Conservation (phyloP, 768 basidiomycete genomes). For the Nidularia pulvinata region DNA sequence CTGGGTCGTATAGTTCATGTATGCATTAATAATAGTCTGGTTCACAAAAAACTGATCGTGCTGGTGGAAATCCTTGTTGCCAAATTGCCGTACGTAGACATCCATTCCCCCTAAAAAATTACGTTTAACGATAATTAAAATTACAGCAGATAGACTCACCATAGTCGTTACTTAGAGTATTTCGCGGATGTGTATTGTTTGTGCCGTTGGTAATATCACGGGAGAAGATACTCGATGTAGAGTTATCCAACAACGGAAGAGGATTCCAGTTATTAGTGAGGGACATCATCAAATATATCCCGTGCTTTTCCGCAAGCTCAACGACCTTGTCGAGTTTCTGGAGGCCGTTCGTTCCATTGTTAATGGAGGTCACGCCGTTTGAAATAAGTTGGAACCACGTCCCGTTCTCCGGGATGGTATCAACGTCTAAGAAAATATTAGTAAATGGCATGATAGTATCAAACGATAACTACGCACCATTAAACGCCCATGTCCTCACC, state of each 20-base stretch:
- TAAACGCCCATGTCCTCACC: conserved; percentile 73
- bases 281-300: conserved; percentile 50
- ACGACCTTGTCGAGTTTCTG: conserved; percentile 63
- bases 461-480: conserved; percentile 36
- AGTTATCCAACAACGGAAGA: conserved; percentile 4
- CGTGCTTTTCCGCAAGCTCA: conserved; percentile 50
- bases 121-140: conserved; percentile 3
- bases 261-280: conserved; percentile 69
- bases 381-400: conserved; percentile 64
- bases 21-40: conserved; percentile 43
- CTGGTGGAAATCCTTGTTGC: conserved; percentile 20
- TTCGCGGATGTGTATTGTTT: conserved; percentile 43
- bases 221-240: conserved; percentile 5
- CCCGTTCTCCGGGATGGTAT: conserved; percentile 49
- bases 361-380: conserved; percentile 55
- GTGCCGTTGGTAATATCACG: conserved; percentile 26
- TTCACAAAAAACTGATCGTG: conserved; percentile 67
- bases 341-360: conserved; percentile 60
- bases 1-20: conserved; percentile 56
- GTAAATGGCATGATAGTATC: conserved; percentile 1
- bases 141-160: conserved; percentile 29
- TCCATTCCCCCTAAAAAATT: conserved; percentile 59
- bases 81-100: conserved; percentile 54
- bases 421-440: conserved; percentile 38
- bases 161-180: conserved; percentile 62